These are phyloP conservation scores for Candida nitratophila DNA, from an alignment of 805 yeast species.

Conservation along the genomic window DNA sequence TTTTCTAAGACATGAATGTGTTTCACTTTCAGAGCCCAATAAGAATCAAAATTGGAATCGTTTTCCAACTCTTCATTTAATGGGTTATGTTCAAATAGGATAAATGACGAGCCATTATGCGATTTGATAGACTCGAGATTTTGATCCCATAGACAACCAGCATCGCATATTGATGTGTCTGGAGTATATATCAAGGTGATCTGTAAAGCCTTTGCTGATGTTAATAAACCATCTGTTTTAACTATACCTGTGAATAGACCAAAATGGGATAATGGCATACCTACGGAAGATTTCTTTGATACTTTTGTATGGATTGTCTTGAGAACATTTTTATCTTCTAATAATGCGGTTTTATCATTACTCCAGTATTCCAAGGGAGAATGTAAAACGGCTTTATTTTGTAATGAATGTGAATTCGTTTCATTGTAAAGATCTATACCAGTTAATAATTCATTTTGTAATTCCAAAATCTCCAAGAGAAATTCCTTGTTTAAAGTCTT, in stretches of 20 bases:
- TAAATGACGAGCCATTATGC: neutral
- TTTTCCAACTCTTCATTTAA: neutral
- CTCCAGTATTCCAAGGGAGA: constrained; percentile 41
- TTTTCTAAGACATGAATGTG: constrained; percentile 15
- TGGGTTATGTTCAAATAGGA: neutral
- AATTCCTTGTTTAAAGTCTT: constrained; percentile 30
- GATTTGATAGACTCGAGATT: constrained; percentile 20
- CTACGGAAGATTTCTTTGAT: constrained; percentile 12
- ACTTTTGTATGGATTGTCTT: constrained; percentile 31
- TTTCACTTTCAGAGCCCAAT: constrained; percentile 1
- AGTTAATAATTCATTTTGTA: constrained; percentile 26
- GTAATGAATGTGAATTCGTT: constrained; percentile 3
- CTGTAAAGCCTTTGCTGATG: constrained; percentile 32
- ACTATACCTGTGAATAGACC: constrained; percentile 31
- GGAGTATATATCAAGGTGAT: constrained; percentile 26
- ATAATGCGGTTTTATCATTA: constrained; percentile 20
- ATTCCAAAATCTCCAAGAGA: constrained; percentile 24
- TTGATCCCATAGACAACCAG: constrained; percentile 23
- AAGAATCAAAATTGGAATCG: neutral
- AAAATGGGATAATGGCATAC: constrained; percentile 18
- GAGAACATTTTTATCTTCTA: constrained; percentile 27
- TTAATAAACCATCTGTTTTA: constrained; percentile 36
- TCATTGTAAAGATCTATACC: constrained; percentile 12
- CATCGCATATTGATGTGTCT: constrained; percentile 2
- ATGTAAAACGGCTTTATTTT: constrained; percentile 18